phyloP scores from a whole-genome alignment of 1,284 basidiomycete species.

The Laetiporus sulphureus region DNA sequence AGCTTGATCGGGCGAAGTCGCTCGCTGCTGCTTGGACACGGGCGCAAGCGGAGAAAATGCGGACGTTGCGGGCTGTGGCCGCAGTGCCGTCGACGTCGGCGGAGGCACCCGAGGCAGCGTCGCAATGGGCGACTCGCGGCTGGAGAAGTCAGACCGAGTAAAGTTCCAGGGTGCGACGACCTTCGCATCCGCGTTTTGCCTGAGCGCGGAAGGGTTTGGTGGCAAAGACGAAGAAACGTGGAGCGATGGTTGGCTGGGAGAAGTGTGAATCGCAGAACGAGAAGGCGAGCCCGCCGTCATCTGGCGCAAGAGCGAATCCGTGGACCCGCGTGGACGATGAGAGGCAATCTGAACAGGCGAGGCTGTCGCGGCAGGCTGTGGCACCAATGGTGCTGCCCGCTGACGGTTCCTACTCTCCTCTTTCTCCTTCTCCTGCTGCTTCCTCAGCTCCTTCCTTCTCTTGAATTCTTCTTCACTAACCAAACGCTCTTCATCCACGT shows the following conservation, averaged over 20 bases:
- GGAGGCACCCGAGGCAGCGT: slow-evolving; percentile 27
- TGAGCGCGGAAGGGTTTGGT: slow-evolving; percentile 1
- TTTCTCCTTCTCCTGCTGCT: slow-evolving; percentile 19
- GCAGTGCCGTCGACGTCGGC: slow-evolving; percentile 37
- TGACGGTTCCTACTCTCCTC: slow-evolving; percentile 14
- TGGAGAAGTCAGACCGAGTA: slow-evolving; percentile 45
- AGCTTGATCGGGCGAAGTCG: slow-evolving; percentile 29
- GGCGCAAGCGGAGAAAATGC: slow-evolving; percentile 14
- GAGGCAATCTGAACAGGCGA: slow-evolving; percentile 17
- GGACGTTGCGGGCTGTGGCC: slow-evolving; percentile 12
- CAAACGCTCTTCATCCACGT: slow-evolving; percentile 59
- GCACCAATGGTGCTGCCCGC: slow-evolving; percentile 17
- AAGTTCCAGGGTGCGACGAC: slow-evolving; percentile 50
- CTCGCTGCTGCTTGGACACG: slow-evolving; percentile 17
- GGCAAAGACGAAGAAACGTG: neutral
- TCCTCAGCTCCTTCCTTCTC: slow-evolving; percentile 23
- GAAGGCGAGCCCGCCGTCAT: slow-evolving; percentile 8
- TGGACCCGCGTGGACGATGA: too few species aligned
- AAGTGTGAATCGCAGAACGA: slow-evolving; percentile 3
- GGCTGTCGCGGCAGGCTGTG: slow-evolving; percentile 22
- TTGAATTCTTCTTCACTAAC: slow-evolving; percentile 44
- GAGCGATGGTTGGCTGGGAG: slow-evolving; percentile 1
- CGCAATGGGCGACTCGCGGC: slow-evolving; percentile 22
- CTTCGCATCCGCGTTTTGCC: slow-evolving; percentile 17
- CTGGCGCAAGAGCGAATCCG: slow-evolving; percentile 8